Evolutionary conservation across 257 asterid genomes (phyloP), one percentile per base, ranked within the genome.

Genomic region (Primulina eburnea): DNA sequence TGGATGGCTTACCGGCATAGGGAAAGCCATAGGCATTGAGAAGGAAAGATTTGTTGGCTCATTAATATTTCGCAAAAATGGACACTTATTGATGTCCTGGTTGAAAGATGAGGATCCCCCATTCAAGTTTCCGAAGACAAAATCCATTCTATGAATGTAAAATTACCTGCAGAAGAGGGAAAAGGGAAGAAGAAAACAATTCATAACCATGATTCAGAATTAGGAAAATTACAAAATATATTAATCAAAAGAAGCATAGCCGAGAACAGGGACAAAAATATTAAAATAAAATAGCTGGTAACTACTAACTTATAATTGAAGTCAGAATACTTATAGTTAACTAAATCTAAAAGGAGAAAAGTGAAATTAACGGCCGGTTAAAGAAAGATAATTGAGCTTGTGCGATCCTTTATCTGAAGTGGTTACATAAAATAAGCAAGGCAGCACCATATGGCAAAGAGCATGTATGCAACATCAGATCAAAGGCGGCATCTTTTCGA

Each of bases 31-130:
- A 47, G 96, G 64, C 47, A 85, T 67, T 69, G 95, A 79, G 80
- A 92, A 88, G 78, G 97, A 88, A 68, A 90, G 87, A 80, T 86
- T 86, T 56, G 96, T 93, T 18, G 98, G 96, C 77, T 90, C 95
- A 71, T 84, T 86, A 73, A 93, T 90, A 88, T 89, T 90, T 72
- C 89, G 85, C 92, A 93, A 78, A 83, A 93, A 93, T 40, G 98
- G 98, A 70, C 98, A 93, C 80, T 84, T 88, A 64, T 72, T 67
- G 66, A 83, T 86, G 83, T 82, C 91, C 75, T 79, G 86, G 77
- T 84, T 82, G 72, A 80, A 75, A 24, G 73, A 60, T 26, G 86
- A 78, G 71, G 91, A 86, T 64, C 86, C 91, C 61, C 81, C 89
- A 40, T 70, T 81, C 77, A 76, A 50, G 71, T 78, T 79, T 81